phyloP scores from a whole-genome alignment of 2,329 filamentous ascomycete species.

The Cladophialophora carrionii region DNA sequence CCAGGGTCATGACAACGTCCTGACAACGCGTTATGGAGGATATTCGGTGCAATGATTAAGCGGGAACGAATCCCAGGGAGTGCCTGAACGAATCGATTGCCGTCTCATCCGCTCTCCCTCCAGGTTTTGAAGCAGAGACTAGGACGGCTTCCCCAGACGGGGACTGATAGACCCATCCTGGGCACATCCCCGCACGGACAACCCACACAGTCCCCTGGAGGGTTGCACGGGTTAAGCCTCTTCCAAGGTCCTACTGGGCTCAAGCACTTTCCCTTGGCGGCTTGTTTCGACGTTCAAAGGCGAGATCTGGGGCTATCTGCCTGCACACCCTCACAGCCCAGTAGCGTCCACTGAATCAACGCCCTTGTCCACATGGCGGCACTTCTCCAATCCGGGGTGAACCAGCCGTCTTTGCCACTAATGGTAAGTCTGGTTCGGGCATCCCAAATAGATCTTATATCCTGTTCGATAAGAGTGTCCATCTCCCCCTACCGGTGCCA shows the following conservation, averaged over 20 bases:
- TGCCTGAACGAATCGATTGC: background rate
- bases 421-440: background rate
- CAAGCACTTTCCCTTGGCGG: slow-evolving; percentile 5
- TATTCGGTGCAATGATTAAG: background rate
- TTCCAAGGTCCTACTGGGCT: background rate
- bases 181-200: background rate
- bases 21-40: background rate
- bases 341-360: background rate
- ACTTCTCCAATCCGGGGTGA: slow-evolving; percentile 1
- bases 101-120: slow-evolving; percentile 3
- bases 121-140: background rate
- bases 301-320: background rate
- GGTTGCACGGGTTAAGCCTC: background rate
- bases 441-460: background rate
- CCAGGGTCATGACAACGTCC: background rate
- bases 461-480: background rate
- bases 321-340: background rate
- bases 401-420: slow-evolving; percentile 1
- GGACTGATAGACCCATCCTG: background rate
- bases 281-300: slow-evolving; percentile 2
- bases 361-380: background rate
- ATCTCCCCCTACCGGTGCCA: background rate
- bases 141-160: background rate
- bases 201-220: background rate
- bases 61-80: background rate